Base-by-base conservation (phyloP, 768 basidiomycete genomes). In the Hericium rajendrae region DNA sequence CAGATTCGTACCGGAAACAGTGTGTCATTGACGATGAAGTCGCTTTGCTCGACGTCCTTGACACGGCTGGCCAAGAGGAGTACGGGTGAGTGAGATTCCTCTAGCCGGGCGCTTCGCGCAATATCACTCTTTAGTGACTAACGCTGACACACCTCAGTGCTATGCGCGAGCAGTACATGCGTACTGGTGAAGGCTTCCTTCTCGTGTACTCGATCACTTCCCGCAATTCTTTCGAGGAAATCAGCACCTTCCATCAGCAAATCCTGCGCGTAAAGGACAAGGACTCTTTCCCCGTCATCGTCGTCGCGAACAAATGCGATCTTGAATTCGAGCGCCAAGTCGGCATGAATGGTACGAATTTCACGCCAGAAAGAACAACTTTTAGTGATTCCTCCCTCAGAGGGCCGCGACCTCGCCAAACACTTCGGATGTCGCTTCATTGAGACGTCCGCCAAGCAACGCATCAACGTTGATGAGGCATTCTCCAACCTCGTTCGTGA, bases 81-180 rank as follows among this genome's bases (percentile, higher is more conserved):
- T 98, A 97, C 67, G 91, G 91, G 92, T 93, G 57, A 56, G 87
- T 79, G n/a, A 24, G 59, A 48, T 32, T 56, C 39, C 41, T n/a
- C 43, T 46, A 46, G 43, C 43, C 43, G 43, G 12, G 12, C 16
- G 22, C n/a, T 32, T 41, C 32, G 38, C 10, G 18, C 28, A 13
- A 18, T 57, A 28, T 26, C 24, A 10, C 8, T 40, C 28, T 6
- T 32, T 8, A 32, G 6, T 32, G 32, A 32, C 32, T 32, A 32
- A 32, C 32, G 9, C 32, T 32, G 32, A 32, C 32, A 15, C 40
- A 61, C 18, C 59, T 53, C 68, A 94, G 92, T 57, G 95, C 95
- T 22, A 97, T 98, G 95, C 86, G 95, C 50, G 95, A 98, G 68
- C 95, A 97, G 68, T 98, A 98, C 76, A 98, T 97, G 94, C 85